Percentiles rank a stretch among this genome's conserved stretches.
Conservation (phyloP, 1,139 yeast species). For the Candida tetrigidarum region DNA sequence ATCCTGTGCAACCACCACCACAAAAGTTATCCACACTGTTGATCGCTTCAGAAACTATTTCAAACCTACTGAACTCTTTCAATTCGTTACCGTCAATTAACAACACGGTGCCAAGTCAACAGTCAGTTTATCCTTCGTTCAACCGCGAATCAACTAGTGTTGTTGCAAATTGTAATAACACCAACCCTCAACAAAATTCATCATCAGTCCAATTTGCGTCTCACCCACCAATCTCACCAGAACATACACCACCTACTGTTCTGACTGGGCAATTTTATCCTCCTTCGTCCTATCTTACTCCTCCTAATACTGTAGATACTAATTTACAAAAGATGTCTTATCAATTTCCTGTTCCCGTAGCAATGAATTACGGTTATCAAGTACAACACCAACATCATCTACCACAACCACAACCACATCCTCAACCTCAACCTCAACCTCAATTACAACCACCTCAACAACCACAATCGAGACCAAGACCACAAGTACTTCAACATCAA, state of each 20-base stretch:
- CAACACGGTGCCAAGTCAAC: background rate
- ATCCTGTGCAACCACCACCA: background rate
- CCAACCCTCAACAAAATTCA: background rate
- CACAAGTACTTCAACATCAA: background rate
- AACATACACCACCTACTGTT: background rate
- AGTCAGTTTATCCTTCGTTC: background rate
- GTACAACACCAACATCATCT: background rate
- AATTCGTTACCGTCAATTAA: background rate
- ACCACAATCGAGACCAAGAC: too few species aligned
- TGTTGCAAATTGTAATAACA: background rate
- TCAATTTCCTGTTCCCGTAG: background rate
- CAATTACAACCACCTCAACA: background rate
- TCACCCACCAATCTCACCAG: background rate
- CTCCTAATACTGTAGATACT: background rate
- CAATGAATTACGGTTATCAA: background rate
- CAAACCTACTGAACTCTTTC: background rate
- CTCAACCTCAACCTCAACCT: background rate
- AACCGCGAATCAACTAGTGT: slow-evolving; percentile 2
- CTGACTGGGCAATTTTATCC: background rate
- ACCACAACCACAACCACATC: background rate
- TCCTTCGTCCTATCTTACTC: background rate
- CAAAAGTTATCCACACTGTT: background rate
- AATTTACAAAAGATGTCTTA: background rate
- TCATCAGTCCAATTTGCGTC: background rate
- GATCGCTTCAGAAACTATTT: background rate